phyloP scores from a whole-genome alignment of 139 green algal species.

The Mychonastes homosphaera region DNA sequence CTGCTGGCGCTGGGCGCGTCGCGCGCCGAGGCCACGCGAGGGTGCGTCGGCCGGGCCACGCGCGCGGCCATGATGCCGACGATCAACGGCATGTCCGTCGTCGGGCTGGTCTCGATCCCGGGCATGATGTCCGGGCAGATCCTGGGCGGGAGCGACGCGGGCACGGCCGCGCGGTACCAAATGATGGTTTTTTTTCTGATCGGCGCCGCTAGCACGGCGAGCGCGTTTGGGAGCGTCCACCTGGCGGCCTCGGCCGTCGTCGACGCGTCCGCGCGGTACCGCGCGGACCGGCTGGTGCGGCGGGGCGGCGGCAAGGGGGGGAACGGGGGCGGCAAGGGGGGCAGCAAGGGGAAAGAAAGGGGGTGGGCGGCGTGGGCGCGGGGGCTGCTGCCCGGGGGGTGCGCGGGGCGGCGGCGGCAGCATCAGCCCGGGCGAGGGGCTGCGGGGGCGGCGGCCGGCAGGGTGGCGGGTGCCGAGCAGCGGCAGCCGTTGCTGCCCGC shows the following conservation, averaged over 20 bases:
- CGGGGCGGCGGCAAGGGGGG: not conserved
- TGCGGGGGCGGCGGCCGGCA: too few species aligned
- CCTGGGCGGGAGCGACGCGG: slow-evolving; percentile 50
- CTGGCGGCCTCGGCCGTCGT: slow-evolving; percentile 22
- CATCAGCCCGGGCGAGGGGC: not conserved
- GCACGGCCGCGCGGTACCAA: slow-evolving; percentile 40
- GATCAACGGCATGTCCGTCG: slow-evolving; percentile 73
- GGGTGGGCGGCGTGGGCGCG: not conserved
- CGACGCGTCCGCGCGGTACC: slow-evolving; percentile 22
- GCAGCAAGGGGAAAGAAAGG: not conserved
- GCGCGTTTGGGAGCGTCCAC: slow-evolving; percentile 13
- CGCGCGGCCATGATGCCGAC: slow-evolving; percentile 61
- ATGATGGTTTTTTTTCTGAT: slow-evolving; percentile 75
- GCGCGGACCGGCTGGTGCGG: not conserved
- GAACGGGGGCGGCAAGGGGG: slow-evolving; percentile 4
- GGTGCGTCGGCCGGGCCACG: slow-evolving; percentile 25
- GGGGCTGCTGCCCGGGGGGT: not conserved
- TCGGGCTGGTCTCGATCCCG: slow-evolving; percentile 67
- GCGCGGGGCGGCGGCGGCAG: not conserved
- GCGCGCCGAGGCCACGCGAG: slow-evolving; percentile 51
- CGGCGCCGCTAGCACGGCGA: slow-evolving; percentile 17
- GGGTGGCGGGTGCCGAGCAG: too few species aligned
- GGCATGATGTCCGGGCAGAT: slow-evolving; percentile 85
- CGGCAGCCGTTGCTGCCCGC: too few species aligned
- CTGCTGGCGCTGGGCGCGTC: slow-evolving; percentile 63